Conservation (phyloP, 441 rosid species). For the Arabidopsis hybrid region DNA sequence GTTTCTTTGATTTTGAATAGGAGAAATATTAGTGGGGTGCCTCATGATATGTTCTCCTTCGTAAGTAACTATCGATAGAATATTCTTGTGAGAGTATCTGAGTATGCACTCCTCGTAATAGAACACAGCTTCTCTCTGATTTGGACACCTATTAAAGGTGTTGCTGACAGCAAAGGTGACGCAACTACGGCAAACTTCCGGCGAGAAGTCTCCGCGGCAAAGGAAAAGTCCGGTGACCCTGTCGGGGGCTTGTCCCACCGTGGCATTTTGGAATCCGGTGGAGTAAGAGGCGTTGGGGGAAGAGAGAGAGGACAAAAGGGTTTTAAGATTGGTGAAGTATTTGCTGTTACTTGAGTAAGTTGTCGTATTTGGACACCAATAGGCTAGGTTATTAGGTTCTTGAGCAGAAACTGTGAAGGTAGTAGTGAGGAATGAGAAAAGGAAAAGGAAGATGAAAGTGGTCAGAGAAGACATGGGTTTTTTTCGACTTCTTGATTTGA, state of each 20-base stretch:
- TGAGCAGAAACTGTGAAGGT: not conserved
- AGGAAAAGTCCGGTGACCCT: constrained; percentile 33
- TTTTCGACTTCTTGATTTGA: not conserved
- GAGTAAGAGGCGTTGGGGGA: constrained; percentile 27
- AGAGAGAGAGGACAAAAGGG: constrained; percentile 27
- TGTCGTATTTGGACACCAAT: not conserved
- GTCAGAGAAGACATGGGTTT: not conserved
- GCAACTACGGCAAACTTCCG: constrained; percentile 7
- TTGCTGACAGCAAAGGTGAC: not conserved
- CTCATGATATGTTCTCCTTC: not conserved
- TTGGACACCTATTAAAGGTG: not conserved
- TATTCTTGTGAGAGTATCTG: constrained; percentile 30
- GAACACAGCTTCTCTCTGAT: not conserved
- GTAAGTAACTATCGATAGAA: constrained; percentile 20
- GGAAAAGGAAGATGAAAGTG: not conserved
- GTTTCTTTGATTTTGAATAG: not conserved
- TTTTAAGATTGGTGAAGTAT: constrained; percentile 33
- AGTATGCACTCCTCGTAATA: constrained; percentile 27
- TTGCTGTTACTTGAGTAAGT: constrained; percentile 11
- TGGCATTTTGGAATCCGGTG: constrained; percentile 28
- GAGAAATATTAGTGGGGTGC: not conserved
- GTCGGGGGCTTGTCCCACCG: constrained; percentile 8
- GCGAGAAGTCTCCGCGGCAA: constrained; percentile 23
- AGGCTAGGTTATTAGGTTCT: not conserved
- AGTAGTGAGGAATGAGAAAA: constrained; percentile 1